phyloP scores from a whole-genome alignment of 768 basidiomycete species.

The Mrakia frigida region DNA sequence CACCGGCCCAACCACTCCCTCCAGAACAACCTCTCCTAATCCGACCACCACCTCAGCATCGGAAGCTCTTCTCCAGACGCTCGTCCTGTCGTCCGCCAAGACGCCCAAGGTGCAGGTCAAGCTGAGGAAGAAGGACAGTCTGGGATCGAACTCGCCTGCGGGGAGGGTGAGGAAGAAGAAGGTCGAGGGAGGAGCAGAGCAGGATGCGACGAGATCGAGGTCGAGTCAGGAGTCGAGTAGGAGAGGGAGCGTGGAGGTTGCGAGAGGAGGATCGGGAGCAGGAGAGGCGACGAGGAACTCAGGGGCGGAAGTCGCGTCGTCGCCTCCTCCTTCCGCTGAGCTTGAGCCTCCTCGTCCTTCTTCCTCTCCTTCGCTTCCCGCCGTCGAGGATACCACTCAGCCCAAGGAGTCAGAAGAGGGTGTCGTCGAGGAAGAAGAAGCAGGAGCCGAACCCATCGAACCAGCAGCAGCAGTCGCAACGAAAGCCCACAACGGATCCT shows the following conservation, averaged over 20 bases:
- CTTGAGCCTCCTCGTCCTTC: no score
- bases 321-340: not conserved
- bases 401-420: no score
- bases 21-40: not conserved
- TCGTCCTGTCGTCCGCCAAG: not conserved
- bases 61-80: not conserved
- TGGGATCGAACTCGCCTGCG: not conserved
- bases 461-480: no score
- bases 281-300: not conserved
- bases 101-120: conserved; percentile 7
- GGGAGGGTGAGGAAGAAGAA: conserved; percentile 1
- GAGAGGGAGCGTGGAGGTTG: not conserved
- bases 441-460: no score
- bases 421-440: no score
- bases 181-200: not conserved
- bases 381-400: no score
- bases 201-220: not conserved
- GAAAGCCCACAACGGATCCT: no score
- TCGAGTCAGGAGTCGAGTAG: not conserved
- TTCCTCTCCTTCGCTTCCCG: no score
- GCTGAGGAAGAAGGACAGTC: conserved; percentile 6
- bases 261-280: not conserved
- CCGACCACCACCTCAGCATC: not conserved
- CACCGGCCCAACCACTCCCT: not conserved
- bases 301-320: not conserved